Conservation (phyloP, 768 basidiomycete genomes). For the Mycena amicta region DNA sequence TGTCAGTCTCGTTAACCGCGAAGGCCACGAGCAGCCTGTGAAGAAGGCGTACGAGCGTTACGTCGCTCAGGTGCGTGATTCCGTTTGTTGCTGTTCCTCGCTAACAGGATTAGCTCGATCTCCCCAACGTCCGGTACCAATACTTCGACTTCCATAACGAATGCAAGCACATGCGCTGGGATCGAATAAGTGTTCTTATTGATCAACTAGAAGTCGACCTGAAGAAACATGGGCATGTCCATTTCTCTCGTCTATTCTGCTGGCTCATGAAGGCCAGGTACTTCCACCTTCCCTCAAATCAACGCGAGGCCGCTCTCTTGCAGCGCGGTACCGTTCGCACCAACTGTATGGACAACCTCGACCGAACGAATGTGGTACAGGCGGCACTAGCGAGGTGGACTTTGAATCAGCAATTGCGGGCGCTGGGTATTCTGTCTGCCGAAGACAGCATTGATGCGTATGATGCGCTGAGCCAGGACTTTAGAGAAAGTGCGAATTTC, state of each 20-base stretch:
- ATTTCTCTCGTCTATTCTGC: not conserved
- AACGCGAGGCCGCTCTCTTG: constrained; percentile 48
- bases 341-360: constrained; percentile 97
- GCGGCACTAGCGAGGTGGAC: constrained; percentile 87
- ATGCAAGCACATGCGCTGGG: constrained; percentile 93
- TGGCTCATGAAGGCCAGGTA: constrained; percentile 54
- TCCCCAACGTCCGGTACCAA: constrained; percentile 77
- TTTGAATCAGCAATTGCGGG: constrained; percentile 75
- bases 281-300: constrained; percentile 66
- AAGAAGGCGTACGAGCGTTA: constrained; percentile 93
- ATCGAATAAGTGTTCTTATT: constrained; percentile 83
- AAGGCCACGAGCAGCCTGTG: constrained; percentile 88
- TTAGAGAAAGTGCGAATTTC: constrained; percentile 76
- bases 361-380: constrained; percentile 97
- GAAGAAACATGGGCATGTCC: constrained; percentile 62
- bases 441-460: constrained; percentile 82
- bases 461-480: constrained; percentile 74
- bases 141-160: constrained; percentile 99
- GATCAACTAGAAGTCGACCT: constrained; percentile 76
- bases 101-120: constrained; percentile 48
- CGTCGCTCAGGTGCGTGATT: constrained; percentile 55
- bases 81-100: constrained; percentile 6
- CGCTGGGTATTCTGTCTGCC: constrained; percentile 68
- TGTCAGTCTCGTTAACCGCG: constrained; percentile 92
- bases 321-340: constrained; percentile 86